phyloP scores from a whole-genome alignment of 768 basidiomycete species.

The Rhizopogon vulgaris region DNA sequence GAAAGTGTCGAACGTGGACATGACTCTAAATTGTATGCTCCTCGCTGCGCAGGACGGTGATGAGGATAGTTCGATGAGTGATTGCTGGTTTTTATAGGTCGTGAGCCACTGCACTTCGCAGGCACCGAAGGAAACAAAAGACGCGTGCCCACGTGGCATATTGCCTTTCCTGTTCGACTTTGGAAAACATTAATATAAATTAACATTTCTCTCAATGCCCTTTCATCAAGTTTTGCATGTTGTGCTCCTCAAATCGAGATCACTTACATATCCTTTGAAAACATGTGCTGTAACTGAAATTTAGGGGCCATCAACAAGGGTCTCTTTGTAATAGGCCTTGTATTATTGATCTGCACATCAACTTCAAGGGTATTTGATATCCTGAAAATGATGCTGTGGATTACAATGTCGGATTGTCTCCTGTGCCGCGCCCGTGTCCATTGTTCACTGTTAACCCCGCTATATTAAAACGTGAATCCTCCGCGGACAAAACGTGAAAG shows the following conservation, averaged over 20 bases:
- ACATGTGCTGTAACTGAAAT: background rate
- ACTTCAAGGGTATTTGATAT: too few relatives aligned
- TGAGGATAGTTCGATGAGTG: slow-evolving; percentile 1
- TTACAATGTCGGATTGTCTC: background rate
- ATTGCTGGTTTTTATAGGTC: slow-evolving; percentile 3
- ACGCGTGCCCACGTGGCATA: slow-evolving; percentile 20
- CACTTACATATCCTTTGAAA: background rate
- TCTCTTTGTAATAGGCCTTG: too few relatives aligned
- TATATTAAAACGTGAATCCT: background rate
- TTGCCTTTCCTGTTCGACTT: background rate
- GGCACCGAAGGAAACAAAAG: slow-evolving; percentile 9
- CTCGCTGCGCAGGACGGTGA: slow-evolving; percentile 2
- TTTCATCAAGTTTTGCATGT: background rate
- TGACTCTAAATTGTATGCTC: slow-evolving; percentile 20
- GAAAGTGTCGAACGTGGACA: slow-evolving; percentile 79
- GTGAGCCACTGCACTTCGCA: background rate
- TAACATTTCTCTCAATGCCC: background rate
- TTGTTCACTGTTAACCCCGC: background rate
- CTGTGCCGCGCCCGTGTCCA: background rate
- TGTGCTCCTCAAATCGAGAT: background rate
- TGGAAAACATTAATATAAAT: too few relatives aligned
- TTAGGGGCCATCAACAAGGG: background rate
- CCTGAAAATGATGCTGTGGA: background rate
- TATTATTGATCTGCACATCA: too few relatives aligned
- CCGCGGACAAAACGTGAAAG: background rate